These are phyloP conservation scores for Wickerhamomyces kurtzmanii DNA, from an alignment of 805 yeast genomes.

Conservation along the genomic window DNA sequence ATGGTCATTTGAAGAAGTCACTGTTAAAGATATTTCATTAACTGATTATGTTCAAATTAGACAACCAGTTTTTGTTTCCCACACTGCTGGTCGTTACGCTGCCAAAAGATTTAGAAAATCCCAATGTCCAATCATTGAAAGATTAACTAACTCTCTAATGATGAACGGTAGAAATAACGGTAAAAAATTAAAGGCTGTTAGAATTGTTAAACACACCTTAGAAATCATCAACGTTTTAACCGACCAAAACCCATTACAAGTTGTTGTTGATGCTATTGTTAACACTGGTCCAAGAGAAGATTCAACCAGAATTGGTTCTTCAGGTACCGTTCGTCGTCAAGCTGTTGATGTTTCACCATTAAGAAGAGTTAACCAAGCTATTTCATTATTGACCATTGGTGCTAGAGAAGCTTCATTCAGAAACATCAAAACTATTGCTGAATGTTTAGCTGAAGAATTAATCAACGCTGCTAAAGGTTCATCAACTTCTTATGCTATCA, in stretches of 20 bases:
- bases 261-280: constrained; percentile 96
- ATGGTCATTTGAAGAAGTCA: constrained; percentile 98
- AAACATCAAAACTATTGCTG: constrained; percentile 99
- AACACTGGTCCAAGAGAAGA: constrained; percentile 99
- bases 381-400: constrained; percentile 96
- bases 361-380: constrained; percentile 99
- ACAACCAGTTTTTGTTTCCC: constrained; percentile 95
- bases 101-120: constrained; percentile 99
- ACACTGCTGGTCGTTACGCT: constrained; percentile 99
- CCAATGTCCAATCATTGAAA: constrained; percentile 98
- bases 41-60: constrained; percentile 98
- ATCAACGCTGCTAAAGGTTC: constrained; percentile 99
- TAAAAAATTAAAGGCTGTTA: constrained; percentile 99
- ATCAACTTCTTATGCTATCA: constrained; percentile 99
- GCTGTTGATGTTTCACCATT: constrained; percentile 99
- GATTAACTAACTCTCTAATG: constrained; percentile 99
- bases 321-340: constrained; percentile 99
- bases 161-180: constrained; percentile 99
- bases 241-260: constrained; percentile 99
- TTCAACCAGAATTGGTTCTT: constrained; percentile 99
- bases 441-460: constrained; percentile 99
- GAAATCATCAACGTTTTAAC: constrained; percentile 96
- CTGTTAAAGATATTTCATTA: constrained; percentile 95
- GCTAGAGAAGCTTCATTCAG: constrained; percentile 99
- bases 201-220: constrained; percentile 98